Conservation (phyloP, 2,329 filamentous ascomycete species). For the Pseudocercospora fijiensis region DNA sequence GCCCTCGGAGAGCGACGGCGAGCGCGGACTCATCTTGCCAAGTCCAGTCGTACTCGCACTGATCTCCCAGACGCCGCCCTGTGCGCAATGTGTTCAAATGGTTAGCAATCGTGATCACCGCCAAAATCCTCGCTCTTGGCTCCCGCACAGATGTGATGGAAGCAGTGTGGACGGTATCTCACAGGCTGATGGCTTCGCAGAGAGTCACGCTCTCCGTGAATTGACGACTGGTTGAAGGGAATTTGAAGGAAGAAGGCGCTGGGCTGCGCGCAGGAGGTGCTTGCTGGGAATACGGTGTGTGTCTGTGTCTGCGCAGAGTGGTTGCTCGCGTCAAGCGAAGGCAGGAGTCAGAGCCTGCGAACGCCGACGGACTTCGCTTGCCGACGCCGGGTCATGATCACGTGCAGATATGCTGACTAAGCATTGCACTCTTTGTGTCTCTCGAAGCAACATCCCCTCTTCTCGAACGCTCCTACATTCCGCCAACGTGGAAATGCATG, state of each 20-base stretch:
- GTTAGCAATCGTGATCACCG: constrained; percentile 30
- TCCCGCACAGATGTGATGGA: constrained; percentile 30
- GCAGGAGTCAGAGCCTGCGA: background rate
- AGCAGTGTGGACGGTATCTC: constrained; percentile 34
- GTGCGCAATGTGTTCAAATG: constrained; percentile 26
- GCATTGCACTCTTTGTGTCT: no score
- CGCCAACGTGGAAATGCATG: background rate
- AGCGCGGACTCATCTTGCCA: constrained; percentile 43
- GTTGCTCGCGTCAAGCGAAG: background rate
- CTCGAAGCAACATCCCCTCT: no score
- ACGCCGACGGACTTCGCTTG: background rate
- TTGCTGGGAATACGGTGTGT: background rate
- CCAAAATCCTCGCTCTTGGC: constrained; percentile 15
- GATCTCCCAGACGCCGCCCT: constrained; percentile 26
- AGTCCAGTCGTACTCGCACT: constrained; percentile 4
- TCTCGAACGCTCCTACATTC: no score
- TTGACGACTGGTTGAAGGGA: background rate
- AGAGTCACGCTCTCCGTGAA: background rate
- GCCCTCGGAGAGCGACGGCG: constrained; percentile 80
- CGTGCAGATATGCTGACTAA: background rate
- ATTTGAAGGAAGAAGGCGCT: background rate
- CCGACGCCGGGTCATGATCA: background rate
- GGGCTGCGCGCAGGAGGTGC: background rate
- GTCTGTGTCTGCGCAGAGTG: background rate
- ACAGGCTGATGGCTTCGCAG: constrained; percentile 28